phyloP scores from a whole-genome alignment of 2,329 filamentous ascomycete genomes.

The Sphaerostilbella broomeana region DNA sequence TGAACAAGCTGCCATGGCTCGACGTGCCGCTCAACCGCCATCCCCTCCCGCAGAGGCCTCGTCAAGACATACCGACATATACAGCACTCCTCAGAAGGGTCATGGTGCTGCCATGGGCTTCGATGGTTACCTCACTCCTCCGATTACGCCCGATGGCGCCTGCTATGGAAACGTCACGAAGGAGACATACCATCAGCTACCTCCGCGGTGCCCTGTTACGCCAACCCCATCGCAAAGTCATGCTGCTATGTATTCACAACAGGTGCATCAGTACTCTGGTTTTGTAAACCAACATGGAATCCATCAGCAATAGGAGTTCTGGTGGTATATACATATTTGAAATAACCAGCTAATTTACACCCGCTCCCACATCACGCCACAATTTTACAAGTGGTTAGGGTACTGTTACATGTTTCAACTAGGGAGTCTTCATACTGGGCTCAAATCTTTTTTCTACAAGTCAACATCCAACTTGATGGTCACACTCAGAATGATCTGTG shows the following conservation, averaged over 20 bases:
- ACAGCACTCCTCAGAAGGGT: conserved; percentile 74
- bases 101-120: conserved; percentile 57
- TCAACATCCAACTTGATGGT: conserved; percentile 12
- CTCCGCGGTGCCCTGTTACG: conserved; percentile 55
- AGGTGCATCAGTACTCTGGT: conserved; percentile 29
- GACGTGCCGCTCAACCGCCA: conserved; percentile 45
- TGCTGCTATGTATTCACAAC: conserved; percentile 26
- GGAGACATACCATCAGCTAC: conserved; percentile 41
- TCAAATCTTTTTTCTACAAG: conserved; percentile 6
- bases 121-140: conserved; percentile 75
- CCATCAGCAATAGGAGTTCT: conserved; percentile 34
- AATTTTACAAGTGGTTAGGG: background rate
- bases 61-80: conserved; percentile 53
- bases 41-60: conserved; percentile 51
- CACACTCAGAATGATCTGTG: conserved; percentile 29
- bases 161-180: conserved; percentile 44
- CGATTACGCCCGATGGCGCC: conserved; percentile 72
- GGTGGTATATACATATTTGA: conserved; percentile 10
- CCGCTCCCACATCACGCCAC: conserved; percentile 5
- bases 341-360: conserved; percentile 7
- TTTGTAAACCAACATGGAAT: conserved; percentile 38
- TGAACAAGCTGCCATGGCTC: conserved; percentile 50
- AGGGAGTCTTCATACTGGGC: conserved; percentile 8
- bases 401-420: conserved; percentile 12
- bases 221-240: conserved; percentile 49